phyloP scores from a whole-genome alignment of 345 rosid genomes.

The Salix udensis region DNA sequence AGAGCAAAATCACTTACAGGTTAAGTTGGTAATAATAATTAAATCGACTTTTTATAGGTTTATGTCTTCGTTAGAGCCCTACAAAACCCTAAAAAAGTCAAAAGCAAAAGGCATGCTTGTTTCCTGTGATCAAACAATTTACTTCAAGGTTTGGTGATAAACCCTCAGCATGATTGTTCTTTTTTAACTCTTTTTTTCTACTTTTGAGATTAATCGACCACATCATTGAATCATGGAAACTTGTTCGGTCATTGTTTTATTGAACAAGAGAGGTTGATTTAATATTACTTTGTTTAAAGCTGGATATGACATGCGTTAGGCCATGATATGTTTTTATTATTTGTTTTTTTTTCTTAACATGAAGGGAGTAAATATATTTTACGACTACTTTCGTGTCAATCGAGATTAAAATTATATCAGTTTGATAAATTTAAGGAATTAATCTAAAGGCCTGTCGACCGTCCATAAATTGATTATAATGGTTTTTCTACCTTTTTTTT shows the following conservation, averaged over 20 bases:
- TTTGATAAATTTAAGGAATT: too few species aligned
- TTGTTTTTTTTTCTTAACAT: too few species aligned
- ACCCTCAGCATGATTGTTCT: neutral
- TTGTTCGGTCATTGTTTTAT: conserved; percentile 2
- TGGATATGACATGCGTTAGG: neutral
- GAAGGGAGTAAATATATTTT: too few species aligned
- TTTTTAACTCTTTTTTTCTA: neutral
- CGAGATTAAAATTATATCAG: too few species aligned
- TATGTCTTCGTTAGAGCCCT: conserved; percentile 30
- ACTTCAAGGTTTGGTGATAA: neutral
- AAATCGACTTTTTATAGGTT: conserved; percentile 17
- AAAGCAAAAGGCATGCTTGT: conserved; percentile 31
- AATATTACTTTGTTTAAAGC: neutral
- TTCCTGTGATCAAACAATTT: conserved; percentile 29
- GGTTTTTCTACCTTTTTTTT: neutral
- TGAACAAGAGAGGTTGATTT: neutral
- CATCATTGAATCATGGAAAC: neutral
- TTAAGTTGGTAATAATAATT: neutral
- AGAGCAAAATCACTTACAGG: neutral
- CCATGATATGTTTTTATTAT: neutral
- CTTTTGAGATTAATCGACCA: conserved; percentile 10
- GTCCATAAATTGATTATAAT: neutral
- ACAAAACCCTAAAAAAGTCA: conserved; percentile 23
- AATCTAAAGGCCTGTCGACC: neutral
- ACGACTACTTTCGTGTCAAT: too few species aligned